Evolutionary conservation across 495 filamentous ascomycete genomes (phyloP).

Genomic region (Usnea hakonensis): DNA sequence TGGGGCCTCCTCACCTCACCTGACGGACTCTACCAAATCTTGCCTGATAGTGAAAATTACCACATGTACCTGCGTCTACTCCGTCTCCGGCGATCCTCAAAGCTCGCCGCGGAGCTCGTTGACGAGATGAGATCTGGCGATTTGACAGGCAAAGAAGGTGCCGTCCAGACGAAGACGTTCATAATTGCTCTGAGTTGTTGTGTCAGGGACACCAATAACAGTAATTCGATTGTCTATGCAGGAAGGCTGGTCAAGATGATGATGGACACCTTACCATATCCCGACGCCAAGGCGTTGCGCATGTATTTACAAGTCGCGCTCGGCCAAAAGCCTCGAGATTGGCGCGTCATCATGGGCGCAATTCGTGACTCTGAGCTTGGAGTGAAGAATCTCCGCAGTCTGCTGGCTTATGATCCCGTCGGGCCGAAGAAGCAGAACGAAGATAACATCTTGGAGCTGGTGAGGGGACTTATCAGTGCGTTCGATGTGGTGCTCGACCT

Average conservation of each 20-base stretch:
- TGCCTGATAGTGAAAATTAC: constrained; percentile 63
- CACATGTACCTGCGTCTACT: constrained; percentile 59
- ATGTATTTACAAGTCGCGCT: constrained; percentile 35
- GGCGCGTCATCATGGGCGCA: constrained; percentile 14
- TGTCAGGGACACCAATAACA: constrained; percentile 61
- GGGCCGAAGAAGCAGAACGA: background rate
- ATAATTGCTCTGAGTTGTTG: constrained; percentile 64
- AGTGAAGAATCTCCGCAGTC: constrained; percentile 12
- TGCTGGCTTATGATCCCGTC: constrained; percentile 24
- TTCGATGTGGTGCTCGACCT: constrained; percentile 16
- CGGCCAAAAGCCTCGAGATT: constrained; percentile 13
- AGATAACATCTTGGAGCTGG: constrained; percentile 12
- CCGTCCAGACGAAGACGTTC: constrained; percentile 48
- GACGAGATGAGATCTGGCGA: constrained; percentile 31
- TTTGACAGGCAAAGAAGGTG: constrained; percentile 23
- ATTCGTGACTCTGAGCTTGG: constrained; percentile 6
- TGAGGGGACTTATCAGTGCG: constrained; percentile 12
- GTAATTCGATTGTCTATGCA: constrained; percentile 49
- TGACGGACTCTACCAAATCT: constrained; percentile 37
- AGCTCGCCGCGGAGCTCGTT: constrained; percentile 46
- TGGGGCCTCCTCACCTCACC: constrained; percentile 60
- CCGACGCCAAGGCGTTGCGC: constrained; percentile 35
- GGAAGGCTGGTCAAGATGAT: constrained; percentile 52
- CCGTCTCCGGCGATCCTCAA: constrained; percentile 53
- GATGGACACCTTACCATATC: constrained; percentile 32